A percentile compares a stretch with the other conserved stretches of the same genome.
Conservation (phyloP, 768 basidiomycete genomes). For the Mycena belliarum region DNA sequence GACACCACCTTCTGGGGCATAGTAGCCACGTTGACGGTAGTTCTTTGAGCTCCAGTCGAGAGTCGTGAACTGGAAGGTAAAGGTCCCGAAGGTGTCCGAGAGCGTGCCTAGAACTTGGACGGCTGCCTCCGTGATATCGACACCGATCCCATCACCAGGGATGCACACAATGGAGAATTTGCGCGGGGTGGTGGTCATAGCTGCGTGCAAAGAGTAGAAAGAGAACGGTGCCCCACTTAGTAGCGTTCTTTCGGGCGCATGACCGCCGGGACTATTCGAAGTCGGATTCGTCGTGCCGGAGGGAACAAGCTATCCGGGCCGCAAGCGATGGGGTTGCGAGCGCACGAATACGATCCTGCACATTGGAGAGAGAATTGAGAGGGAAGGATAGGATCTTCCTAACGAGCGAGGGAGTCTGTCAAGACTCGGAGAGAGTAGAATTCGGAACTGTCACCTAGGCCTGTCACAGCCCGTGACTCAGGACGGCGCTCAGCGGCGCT, state of each 20-base stretch:
- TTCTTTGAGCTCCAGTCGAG: conserved; percentile 51
- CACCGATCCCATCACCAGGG: conserved; percentile 55
- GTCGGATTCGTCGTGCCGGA: not conserved
- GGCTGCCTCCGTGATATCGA: conserved; percentile 52
- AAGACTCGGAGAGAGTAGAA: too few relatives aligned
- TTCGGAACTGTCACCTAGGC: too few relatives aligned
- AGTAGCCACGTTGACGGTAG: conserved; percentile 48
- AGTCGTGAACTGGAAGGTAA: conserved; percentile 44
- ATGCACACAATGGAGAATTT: conserved; percentile 46
- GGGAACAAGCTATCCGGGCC: not conserved
- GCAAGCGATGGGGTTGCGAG: too few relatives aligned
- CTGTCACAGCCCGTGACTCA: too few relatives aligned
- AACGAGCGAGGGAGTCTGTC: too few relatives aligned
- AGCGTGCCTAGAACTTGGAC: conserved; percentile 46
- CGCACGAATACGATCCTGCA: too few relatives aligned
- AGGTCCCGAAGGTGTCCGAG: conserved; percentile 40
- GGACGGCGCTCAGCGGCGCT: too few relatives aligned
- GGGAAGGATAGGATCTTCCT: too few relatives aligned
- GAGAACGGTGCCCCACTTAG: too few relatives aligned
- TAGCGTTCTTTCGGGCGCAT: not conserved
- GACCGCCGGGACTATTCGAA: not conserved
- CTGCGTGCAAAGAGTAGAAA: too few relatives aligned
- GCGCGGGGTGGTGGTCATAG: conserved; percentile 5
- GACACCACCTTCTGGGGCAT: conserved; percentile 47
- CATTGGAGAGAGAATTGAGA: too few relatives aligned